Conservation (phyloP, 208 protist species). For the Porcisia deanei region DNA sequence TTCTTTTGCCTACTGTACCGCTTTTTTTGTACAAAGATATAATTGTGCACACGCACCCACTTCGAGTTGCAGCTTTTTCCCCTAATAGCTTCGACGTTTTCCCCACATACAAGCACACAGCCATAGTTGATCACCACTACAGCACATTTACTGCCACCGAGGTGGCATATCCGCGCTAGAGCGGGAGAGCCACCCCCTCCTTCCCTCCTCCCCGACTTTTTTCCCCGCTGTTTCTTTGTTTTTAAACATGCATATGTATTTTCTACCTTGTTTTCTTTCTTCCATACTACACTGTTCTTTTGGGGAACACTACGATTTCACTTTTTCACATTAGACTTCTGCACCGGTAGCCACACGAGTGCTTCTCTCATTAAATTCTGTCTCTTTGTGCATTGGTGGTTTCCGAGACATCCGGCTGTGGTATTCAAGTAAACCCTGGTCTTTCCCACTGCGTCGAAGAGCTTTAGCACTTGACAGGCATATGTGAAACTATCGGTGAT, state of each 20-base stretch:
- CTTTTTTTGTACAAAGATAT: too few relatives aligned
- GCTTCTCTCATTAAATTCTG: not conserved
- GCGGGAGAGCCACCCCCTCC: not conserved
- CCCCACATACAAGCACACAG: not conserved
- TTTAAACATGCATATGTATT: not conserved
- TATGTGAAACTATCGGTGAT: not conserved
- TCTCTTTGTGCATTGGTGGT: not conserved
- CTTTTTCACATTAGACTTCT: not conserved
- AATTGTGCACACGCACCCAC: not conserved
- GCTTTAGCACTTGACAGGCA: not conserved
- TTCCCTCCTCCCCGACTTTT: not conserved
- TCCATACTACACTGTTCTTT: not conserved
- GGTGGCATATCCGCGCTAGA: not conserved
- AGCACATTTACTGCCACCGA: not conserved
- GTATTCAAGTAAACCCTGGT: not conserved
- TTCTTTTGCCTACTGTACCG: not conserved
- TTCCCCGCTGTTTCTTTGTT: not conserved
- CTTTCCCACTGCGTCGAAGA: not conserved
- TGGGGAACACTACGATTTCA: not conserved
- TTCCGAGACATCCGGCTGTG: not conserved
- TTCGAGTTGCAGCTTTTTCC: not conserved
- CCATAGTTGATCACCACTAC: not conserved
- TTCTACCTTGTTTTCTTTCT: not conserved
- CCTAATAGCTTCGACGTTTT: not conserved
- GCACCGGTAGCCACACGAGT: not conserved